Evolutionary conservation across 2,329 filamentous ascomycete genomes (phyloP).

Genomic region (Knoxdaviesia proteae): DNA sequence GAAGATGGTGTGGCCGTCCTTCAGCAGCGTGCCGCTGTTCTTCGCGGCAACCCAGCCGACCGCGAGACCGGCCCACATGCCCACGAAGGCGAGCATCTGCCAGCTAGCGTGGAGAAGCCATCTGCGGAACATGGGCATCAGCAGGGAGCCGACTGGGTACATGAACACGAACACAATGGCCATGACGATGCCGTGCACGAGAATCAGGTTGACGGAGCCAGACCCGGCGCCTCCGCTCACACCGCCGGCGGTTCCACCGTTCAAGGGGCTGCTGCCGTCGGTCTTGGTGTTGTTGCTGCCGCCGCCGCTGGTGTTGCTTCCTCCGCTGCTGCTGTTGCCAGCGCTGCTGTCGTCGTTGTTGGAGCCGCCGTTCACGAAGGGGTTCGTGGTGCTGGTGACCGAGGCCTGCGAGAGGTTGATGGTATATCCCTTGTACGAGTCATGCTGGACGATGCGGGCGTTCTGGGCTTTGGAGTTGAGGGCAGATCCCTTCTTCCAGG

Average conservation of each 20-base stretch:
- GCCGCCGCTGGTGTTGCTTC: constrained; percentile 4
- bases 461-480: constrained; percentile 20
- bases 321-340: constrained; percentile 4
- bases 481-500: constrained; percentile 26
- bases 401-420: constrained; percentile 27
- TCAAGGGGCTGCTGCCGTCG: constrained; percentile 5
- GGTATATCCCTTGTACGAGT: constrained; percentile 19
- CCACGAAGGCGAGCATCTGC: constrained; percentile 30
- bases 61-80: constrained; percentile 39
- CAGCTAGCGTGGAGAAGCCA: constrained; percentile 36
- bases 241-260: constrained; percentile 2
- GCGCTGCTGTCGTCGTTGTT: constrained; percentile 5
- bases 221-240: constrained; percentile 5
- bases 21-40: constrained; percentile 20
- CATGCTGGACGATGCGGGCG: constrained; percentile 24
- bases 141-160: constrained; percentile 37
- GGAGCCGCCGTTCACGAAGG: constrained; percentile 17
- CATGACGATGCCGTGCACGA: constrained; percentile 39
- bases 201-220: constrained; percentile 9
- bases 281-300: constrained; percentile 4
- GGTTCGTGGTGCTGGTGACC: constrained; percentile 27
- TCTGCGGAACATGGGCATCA: constrained; percentile 37
- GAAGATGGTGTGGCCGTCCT: constrained; percentile 30
- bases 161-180: constrained; percentile 33
- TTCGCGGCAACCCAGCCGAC: constrained; percentile 29